Conservation (phyloP, 805 yeast genomes). For the Metschnikowia orientalis region DNA sequence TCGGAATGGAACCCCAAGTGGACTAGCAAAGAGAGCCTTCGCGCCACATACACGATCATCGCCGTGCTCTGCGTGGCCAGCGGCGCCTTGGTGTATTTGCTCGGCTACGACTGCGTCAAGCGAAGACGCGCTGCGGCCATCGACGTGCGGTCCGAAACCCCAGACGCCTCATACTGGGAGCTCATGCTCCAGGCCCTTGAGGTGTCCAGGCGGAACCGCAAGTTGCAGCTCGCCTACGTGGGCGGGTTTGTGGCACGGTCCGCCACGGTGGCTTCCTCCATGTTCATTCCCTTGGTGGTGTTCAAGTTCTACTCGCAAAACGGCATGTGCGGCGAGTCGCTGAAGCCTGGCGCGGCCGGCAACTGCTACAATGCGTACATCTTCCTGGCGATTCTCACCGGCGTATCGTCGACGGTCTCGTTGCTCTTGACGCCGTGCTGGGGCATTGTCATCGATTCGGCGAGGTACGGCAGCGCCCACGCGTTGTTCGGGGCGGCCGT, state of each 20-base stretch:
- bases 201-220: conserved; percentile 42
- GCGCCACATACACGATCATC: conserved; percentile 46
- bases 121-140: conserved; percentile 26
- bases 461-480: conserved; percentile 25
- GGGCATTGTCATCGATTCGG: conserved; percentile 53
- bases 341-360: conserved; percentile 23
- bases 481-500: conserved; percentile 35
- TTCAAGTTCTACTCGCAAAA: conserved; percentile 49
- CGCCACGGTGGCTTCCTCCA: conserved; percentile 52
- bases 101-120: conserved; percentile 42
- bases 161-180: conserved; percentile 28
- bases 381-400: conserved; percentile 63
- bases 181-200: conserved; percentile 45
- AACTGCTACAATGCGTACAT: conserved; percentile 61
- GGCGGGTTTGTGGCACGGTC: conserved; percentile 64
- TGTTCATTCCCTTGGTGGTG: conserved; percentile 60
- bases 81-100: conserved; percentile 36
- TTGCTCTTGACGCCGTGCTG: conserved; percentile 59
- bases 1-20: conserved; percentile 33
- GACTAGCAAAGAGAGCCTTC: conserved; percentile 38
- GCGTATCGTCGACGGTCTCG: conserved; percentile 57
- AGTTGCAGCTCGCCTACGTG: conserved; percentile 51
- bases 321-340: conserved; percentile 44
- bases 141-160: conserved; percentile 9
- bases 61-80: conserved; percentile 39